phyloP scores from a whole-genome alignment of 495 filamentous ascomycete species.

The Aspergillus mulundensis region DNA sequence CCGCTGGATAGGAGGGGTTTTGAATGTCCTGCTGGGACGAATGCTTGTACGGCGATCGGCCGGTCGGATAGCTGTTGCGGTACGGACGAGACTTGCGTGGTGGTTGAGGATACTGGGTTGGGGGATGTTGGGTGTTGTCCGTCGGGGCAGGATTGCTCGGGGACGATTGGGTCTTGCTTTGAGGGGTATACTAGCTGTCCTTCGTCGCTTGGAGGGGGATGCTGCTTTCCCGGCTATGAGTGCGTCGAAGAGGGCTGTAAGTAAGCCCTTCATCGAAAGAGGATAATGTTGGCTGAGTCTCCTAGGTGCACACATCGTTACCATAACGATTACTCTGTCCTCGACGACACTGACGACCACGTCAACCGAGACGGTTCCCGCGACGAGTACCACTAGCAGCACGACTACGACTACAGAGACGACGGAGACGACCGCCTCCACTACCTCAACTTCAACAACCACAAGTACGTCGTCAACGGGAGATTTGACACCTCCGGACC shows the following conservation, averaged over 20 bases:
- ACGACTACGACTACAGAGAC: conserved; percentile 7
- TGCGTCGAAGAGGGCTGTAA: conserved; percentile 81
- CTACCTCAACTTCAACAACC: conserved; percentile 11
- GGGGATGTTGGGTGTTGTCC: conserved; percentile 88
- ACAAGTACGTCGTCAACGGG: conserved; percentile 16
- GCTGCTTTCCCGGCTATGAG: conserved; percentile 76
- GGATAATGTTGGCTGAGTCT: not conserved
- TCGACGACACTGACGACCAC: conserved; percentile 41
- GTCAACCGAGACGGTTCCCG: conserved; percentile 33
- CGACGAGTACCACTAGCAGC: conserved; percentile 24
- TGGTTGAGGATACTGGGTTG: conserved; percentile 66
- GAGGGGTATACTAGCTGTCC: conserved; percentile 65
- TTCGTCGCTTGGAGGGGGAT: conserved; percentile 70
- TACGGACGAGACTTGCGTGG: conserved; percentile 60
- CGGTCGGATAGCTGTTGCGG: conserved; percentile 75
- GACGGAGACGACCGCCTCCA: conserved; percentile 17
- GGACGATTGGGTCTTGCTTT: conserved; percentile 59
- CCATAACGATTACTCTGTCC: conserved; percentile 44
- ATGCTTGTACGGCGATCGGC: conserved; percentile 61
- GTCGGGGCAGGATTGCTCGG: conserved; percentile 61
- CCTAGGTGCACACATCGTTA: conserved; percentile 42
- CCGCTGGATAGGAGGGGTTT: conserved; percentile 50
- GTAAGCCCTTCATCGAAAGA: conserved; percentile 22
- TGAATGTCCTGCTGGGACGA: conserved; percentile 69
- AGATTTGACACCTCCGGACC: conserved; percentile 43